Percentiles rank a stretch among this genome's conserved stretches.
Conservation (phyloP, 1,139 yeast species). For the Diutina pseudorugosa region DNA sequence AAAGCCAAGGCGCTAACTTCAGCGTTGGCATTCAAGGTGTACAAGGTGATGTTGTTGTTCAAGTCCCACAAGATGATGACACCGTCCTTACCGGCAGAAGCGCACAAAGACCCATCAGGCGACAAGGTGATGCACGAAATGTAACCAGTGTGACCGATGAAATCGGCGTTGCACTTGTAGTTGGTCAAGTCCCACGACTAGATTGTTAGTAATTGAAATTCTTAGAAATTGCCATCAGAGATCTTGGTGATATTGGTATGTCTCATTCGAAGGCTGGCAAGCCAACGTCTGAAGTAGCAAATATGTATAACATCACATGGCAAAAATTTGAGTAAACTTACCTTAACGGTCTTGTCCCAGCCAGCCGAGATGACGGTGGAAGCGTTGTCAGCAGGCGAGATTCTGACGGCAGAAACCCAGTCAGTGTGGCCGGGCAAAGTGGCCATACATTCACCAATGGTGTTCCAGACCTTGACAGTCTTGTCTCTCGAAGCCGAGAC, state of each 20-base stretch:
- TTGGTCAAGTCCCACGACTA: conserved; percentile 93
- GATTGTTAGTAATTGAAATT: conserved; percentile 21
- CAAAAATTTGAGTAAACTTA: conserved; percentile 40
- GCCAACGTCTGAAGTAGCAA: conserved; percentile 98
- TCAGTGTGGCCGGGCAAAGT: conserved; percentile 93
- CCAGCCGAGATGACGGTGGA: conserved; percentile 93
- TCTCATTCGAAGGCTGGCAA: conserved; percentile 62
- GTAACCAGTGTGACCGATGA: conserved; percentile 99
- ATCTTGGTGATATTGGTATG: conserved; percentile 92
- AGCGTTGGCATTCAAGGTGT: conserved; percentile 92
- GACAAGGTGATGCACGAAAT: conserved; percentile 95
- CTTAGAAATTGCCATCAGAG: conserved; percentile 50
- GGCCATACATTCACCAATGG: conserved; percentile 96
- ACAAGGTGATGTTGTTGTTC: conserved; percentile 76
- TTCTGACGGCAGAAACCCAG: conserved; percentile 99
- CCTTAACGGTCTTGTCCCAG: conserved; percentile 98
- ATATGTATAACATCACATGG: conserved; percentile 64
- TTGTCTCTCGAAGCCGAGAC: conserved; percentile 99
- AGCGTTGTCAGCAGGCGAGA: conserved; percentile 68
- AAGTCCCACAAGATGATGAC: conserved; percentile 98
- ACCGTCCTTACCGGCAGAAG: conserved; percentile 99
- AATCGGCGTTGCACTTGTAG: conserved; percentile 87
- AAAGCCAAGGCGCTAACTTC: conserved; percentile 97
- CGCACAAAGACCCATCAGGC: conserved; percentile 99
- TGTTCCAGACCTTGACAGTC: conserved; percentile 99